Base-by-base conservation (phyloP, 2,329 filamentous ascomycete genomes). In the Penicillium palitans region DNA sequence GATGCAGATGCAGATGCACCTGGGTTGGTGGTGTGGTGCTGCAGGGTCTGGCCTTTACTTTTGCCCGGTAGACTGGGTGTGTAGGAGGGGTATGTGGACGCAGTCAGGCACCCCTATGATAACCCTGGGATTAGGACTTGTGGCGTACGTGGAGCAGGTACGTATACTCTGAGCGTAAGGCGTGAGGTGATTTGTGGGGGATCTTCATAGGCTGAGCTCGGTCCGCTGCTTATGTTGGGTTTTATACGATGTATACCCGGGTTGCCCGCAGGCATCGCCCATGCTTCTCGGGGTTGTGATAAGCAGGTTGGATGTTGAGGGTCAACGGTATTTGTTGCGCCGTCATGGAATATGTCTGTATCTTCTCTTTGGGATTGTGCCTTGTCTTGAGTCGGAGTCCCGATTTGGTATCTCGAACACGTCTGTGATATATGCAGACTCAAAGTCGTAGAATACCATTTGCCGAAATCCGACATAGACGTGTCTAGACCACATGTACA, bases 61-160 rank as follows among this genome's bases (percentile, higher is more conserved):
- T 13, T n/a, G 24, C 42, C 54, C 6, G 17, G 21, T 29, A 27
- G 9, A 44, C 17, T 35, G 27, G 27, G 5, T 29, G 7, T 19
- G n/a, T 24, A 25, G 3, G 27, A 46, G n/a, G 44, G 25, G 10
- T 21, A 15, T 41, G 8, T 27, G 13, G 29, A 35, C 13, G 19
- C 8, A 13, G 15, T 25, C 50, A 53, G 55, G 42, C 9, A 54
- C 55, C 29, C 29, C 41, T 57, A 46, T 54, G 25, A 47, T 39
- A 42, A 29, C 17, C 7, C 17, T 41, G 12, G 10, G 9, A 42
- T 48, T 25, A 17, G 37, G 25, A 31, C 13, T 2, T 33, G 42
- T 54, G 50, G 55, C 50, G 35, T 53, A 54, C 3, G 24, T 21
- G 2, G 19, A 44, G 42, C 25, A 47, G 40, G 48, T 41, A 41